Evolutionary conservation across 495 filamentous ascomycete species (phyloP).

Genomic region (Melanomma pulvis-pyrius): DNA sequence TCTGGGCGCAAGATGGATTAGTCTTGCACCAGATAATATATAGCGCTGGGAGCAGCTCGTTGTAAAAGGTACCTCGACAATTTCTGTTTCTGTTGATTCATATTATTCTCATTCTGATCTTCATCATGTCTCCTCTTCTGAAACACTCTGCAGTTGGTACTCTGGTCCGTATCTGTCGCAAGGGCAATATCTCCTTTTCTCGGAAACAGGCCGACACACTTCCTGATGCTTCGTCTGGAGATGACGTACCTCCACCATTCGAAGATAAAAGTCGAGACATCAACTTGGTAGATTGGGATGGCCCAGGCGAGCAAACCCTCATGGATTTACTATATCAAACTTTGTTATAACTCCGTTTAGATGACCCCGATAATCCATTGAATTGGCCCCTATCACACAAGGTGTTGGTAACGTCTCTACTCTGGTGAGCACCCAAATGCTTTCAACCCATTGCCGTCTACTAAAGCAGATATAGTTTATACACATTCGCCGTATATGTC

Average conservation of each 20-base stretch:
- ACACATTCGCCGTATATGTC: slow-evolving; percentile 40
- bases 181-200: not conserved
- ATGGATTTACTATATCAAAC: not conserved
- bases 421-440: not conserved
- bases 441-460: not conserved
- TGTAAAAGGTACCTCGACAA: not conserved
- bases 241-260: not conserved
- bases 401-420: slow-evolving; percentile 34
- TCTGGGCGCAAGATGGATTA: too few relatives aligned
- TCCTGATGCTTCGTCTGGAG: not conserved
- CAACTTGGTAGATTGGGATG: not conserved
- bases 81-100: not conserved
- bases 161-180: not conserved
- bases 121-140: not conserved
- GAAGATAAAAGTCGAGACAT: not conserved
- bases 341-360: not conserved
- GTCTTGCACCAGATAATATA: too few relatives aligned
- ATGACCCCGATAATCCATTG: slow-evolving; percentile 56
- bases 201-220: not conserved
- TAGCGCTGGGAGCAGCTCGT: too few relatives aligned
- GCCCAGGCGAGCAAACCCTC: not conserved
- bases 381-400: slow-evolving; percentile 55
- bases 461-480: slow-evolving; percentile 19
- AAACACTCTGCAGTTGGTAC: slow-evolving; percentile 1
- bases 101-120: not conserved